Evolutionary conservation across 306 rosid genomes (phyloP), one percentile per base, ranked within the genome.

Genomic region (Trichosanthes truncata): DNA sequence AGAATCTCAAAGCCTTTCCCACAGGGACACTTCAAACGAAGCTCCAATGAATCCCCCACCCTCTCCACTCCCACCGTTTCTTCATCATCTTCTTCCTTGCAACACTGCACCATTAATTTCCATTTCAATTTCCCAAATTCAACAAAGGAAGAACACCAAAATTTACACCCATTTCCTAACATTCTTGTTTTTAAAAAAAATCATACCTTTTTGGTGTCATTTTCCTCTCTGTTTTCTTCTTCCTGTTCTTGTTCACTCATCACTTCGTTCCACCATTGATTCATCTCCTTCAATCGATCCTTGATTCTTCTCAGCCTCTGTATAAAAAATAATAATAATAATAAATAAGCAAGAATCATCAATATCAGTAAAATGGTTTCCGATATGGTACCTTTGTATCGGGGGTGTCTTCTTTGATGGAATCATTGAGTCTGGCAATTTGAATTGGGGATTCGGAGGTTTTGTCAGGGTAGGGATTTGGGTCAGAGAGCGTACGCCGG

Each of bases 241-340:
- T 43, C 38, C 17, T 63, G 31, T 52, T 79, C 77, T n/a, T 79
- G 18, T 51, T 79, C 81, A 3, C 18, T 26, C 67, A 79, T 49
- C 0, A 79, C 23, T 35, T 66, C 77, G 11, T 51, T 79, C 77
- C 76, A 79, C 82, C 77, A 79, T 3, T 67, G 55, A 38, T 67
- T 79, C 82, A 79, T 66, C 66, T 65, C 82, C 51, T 41, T 79
- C 82, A 79, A 7, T 5, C 77, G 82, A 13, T 79, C 67, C 53
- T 36, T 79, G 1, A 79, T 79, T 36, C 67, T 67, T 67, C 17
- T 79, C 33, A 79, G 53, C 36, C 65, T 79, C 82, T 79, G 82
- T 7, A 35, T 9, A 40, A 57, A 57, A 57, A 10, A 57, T n/a
- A n/a, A n/a, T n/a, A n/a, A n/a, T n/a, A n/a, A n/a, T n/a, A 57